phyloP scores from a whole-genome alignment of 169 alveolate genomes.

The Sarcocystis neurona region DNA sequence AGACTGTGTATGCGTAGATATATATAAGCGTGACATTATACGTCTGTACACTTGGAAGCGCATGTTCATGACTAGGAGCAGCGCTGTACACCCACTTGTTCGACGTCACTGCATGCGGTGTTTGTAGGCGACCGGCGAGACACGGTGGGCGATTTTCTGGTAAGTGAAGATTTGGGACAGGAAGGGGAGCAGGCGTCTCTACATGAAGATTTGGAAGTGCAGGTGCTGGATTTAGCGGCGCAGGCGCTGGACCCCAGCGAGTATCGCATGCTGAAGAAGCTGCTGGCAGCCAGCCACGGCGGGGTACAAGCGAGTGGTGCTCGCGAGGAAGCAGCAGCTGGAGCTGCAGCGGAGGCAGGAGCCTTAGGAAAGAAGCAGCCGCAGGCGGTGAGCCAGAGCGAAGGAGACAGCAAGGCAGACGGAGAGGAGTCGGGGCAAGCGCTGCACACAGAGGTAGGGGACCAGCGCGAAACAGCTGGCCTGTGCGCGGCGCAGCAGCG shows the following conservation, averaged over 20 bases:
- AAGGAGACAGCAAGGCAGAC: too few species aligned
- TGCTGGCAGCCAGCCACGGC: constrained; percentile 32
- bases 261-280: not conserved
- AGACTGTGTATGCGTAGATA: not conserved
- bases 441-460: too few species aligned
- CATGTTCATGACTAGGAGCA: not conserved
- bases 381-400: too few species aligned
- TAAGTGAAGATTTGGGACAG: not conserved
- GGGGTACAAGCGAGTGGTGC: not conserved
- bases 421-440: too few species aligned
- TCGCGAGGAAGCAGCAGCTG: not conserved
- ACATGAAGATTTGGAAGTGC: constrained; percentile 7
- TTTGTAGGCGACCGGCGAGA: constrained; percentile 25
- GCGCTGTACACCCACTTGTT: not conserved
- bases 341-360: constrained; percentile 13
- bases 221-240: constrained; percentile 32
- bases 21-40: not conserved
- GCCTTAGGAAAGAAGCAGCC: too few species aligned
- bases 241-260: constrained; percentile 24
- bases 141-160: constrained; percentile 41
- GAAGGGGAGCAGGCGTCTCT: constrained; percentile 38
- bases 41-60: not conserved
- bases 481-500: too few species aligned
- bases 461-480: too few species aligned
- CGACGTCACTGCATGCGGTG: too few species aligned